Evolutionary conservation across 176 grass and related monocot species (phyloP), one percentile per base, ranked within the genome.

Genomic region (Bolboschoenus planiculmis): DNA sequence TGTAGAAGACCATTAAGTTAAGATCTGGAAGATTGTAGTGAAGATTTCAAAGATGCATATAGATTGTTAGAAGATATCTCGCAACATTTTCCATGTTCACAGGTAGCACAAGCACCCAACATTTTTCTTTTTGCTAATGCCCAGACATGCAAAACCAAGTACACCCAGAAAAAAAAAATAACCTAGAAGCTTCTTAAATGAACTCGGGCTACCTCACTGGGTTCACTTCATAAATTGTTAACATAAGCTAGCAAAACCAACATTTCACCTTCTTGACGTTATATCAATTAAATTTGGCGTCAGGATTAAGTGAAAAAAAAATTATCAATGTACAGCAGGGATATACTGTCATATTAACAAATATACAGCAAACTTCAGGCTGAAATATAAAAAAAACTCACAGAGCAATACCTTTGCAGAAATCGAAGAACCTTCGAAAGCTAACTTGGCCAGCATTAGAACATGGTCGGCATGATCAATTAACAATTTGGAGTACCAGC

Each of bases 401-500:
- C 37, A 73, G 43, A 50, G 7, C 62, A 73, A 90, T 81, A 97
- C 95, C 92, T 97, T 97, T 56, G 86, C 87, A 85, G 95, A 85
- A 80, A 97, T 89, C 7, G 66, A 40, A 30, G 81, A 87, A 50
- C 85, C 92, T 83, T 93, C 92, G 78, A 97, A 97, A 55, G 89
- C 95, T 66, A 97, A 81, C 66, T 90, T 94, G 18, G 92, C 87
- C 39, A 97, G 79, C 83, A 89, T 94, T 15, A 97, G 74, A 51
- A 94, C 92, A 29, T 71, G 74, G 31, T 94, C 95, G 2, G 88
- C 90, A 84, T 97, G 95, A 63, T 97, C 92, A 61, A 94, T 71
- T 78, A 94, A 80, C 20, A 88, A 77, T 43, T 90, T 83, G 2
- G 92, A 93, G 26, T 94, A 97, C 92, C 92, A 97, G 79, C 87